phyloP scores from a whole-genome alignment of 2,329 filamentous ascomycete species.

The Metarhizium anisopliae region DNA sequence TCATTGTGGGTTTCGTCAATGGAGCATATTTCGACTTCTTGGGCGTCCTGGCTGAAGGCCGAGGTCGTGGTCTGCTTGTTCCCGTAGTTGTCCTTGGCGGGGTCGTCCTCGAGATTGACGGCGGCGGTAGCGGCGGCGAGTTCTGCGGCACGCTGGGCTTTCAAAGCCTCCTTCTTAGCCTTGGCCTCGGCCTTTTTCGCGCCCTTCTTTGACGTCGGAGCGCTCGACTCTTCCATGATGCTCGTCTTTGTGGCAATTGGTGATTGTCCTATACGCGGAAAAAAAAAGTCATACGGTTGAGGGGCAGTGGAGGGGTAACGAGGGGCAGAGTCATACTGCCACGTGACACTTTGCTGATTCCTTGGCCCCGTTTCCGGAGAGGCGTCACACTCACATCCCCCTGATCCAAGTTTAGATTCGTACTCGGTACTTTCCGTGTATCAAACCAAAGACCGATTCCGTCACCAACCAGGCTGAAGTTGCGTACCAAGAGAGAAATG shows the following conservation, averaged over 20 bases:
- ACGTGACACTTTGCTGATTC: neutral
- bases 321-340: neutral
- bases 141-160: conserved; percentile 66
- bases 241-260: neutral
- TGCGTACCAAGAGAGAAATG: too few species aligned
- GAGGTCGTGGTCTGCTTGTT: neutral
- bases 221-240: neutral
- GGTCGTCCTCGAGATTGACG: conserved; percentile 57
- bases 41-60: conserved; percentile 28
- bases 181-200: conserved; percentile 79
- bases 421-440: too few species aligned
- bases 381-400: too few species aligned
- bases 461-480: too few species aligned
- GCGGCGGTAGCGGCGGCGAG: conserved; percentile 59
- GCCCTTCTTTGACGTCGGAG: conserved; percentile 47
- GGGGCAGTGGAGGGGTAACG: neutral
- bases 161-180: conserved; percentile 80
- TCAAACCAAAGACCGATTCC: too few species aligned
- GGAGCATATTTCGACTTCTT: conserved; percentile 50
- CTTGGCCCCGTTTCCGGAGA: too few species aligned
- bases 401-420: too few species aligned
- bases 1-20: conserved; percentile 58
- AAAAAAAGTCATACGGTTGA: neutral
- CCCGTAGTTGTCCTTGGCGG: conserved; percentile 73
- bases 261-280: neutral